A percentile compares a stretch with the other conserved stretches of the same genome.
Evolutionary conservation across 495 filamentous ascomycete genomes (phyloP).

Genomic region (Penicillium diatomitis): DNA sequence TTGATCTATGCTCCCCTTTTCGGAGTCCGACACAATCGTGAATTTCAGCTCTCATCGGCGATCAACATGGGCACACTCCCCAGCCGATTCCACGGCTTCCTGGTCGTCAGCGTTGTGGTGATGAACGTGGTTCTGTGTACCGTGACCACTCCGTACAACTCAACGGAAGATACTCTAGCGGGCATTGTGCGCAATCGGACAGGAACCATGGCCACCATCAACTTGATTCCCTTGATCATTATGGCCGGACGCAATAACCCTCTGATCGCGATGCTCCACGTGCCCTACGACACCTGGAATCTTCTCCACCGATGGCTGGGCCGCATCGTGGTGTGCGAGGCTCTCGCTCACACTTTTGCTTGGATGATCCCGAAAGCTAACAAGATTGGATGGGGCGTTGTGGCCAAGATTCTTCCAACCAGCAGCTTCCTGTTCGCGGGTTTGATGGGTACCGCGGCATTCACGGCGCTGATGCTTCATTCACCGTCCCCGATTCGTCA

Average conservation of each 20-base stretch:
- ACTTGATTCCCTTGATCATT: constrained; percentile 67
- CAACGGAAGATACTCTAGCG: constrained; percentile 32
- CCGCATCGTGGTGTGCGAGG: constrained; percentile 59
- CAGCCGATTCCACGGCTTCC: constrained; percentile 67
- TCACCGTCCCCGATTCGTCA: constrained; percentile 74
- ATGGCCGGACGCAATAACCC: constrained; percentile 64
- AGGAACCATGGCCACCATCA: constrained; percentile 65
- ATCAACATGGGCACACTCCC: constrained; percentile 81
- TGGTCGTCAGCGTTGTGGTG: constrained; percentile 60
- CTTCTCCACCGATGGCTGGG: constrained; percentile 73
- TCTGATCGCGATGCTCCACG: constrained; percentile 51
- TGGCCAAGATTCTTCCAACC: constrained; percentile 35
- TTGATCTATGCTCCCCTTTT: constrained; percentile 79
- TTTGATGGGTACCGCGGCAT: constrained; percentile 37
- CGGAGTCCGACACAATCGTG: constrained; percentile 74
- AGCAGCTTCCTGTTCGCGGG: constrained; percentile 52
- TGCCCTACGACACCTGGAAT: constrained; percentile 73
- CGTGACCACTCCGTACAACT: constrained; percentile 53
- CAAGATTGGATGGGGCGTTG: constrained; percentile 52
- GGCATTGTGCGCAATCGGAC: constrained; percentile 60
- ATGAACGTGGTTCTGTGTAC: constrained; percentile 75
- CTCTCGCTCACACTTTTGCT: constrained; percentile 52
- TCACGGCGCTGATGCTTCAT: constrained; percentile 50
- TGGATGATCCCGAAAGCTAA: constrained; percentile 61
- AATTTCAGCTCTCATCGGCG: constrained; percentile 67